Evolutionary conservation across 2,329 filamentous ascomycete species (phyloP), one percentile per base, ranked within the genome.

Genomic region (Colletotrichum tropicicola): DNA sequence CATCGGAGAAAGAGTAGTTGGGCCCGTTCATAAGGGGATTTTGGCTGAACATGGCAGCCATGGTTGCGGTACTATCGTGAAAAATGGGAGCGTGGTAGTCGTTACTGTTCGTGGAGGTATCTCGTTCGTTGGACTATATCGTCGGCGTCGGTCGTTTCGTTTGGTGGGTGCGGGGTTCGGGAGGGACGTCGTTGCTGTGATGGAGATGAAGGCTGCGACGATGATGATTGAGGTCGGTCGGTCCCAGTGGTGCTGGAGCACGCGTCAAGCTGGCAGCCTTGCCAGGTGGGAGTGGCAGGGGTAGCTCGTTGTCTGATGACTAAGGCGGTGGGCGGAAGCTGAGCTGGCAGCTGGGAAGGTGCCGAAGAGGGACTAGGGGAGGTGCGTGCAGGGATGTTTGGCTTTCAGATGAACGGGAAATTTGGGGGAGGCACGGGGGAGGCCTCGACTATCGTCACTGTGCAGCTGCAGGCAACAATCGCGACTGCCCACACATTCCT

Each of bases 1-100:
- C 79, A 73, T 91, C 87, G 72, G 84, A 86, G 80, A 90, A 88
- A 68, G 88, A 89, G 80, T 91, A 91, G 82, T 87, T 90, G 74
- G 89, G 87, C 69, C 88, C 88, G 77, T 91, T 89, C 82, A 90
- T 84, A 75, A 89, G 74, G 70, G 88, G 87, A 78, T 90, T 91
- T 79, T 91, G 88, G 80, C 87, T 90, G 80, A 90, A 90, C 85
- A 90, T 89, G 77, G 88, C 84, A 72, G 83, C 82, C 87, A 90
- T 90, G 60, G 72, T 82, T 75, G 71, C 69, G 66, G 51, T 54
- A 57, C 45, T 51, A 27, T 49, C 66, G 21, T 61, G 55, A 66
- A 47, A 52, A 53, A 39, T 19, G 12, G n/a, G 39, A 59, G 19
- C 4, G 37, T 25, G 19, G 35, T 17, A 35, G 5, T 43, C 53